Evolutionary conservation across 2,329 filamentous ascomycete species (phyloP), one percentile per base, ranked within the genome.

Genomic region (Leptosphaerulina australis): DNA sequence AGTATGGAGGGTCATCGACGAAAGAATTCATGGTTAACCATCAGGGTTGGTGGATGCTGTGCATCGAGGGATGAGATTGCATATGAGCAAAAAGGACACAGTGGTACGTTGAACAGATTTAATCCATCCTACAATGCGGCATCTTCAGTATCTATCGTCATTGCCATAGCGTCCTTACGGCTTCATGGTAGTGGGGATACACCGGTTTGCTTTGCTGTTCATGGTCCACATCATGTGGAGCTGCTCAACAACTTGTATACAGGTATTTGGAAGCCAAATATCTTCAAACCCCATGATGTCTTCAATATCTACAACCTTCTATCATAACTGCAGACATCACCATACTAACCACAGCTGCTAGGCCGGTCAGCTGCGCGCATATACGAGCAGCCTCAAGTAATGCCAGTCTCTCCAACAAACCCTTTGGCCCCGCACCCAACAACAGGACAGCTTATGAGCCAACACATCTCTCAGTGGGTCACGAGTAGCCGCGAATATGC

Each of bases 391-490:
- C 69, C 68, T 38, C 62, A 61, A 38, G 66, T 67, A 21, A 63
- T 68, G 44, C 62, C 69, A 44, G 53, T 61, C 14, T 53, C 54
- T 14, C 49, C 60, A 37, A 49, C 44, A 25, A 49, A 53, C 6
- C 50, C 50, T 14, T 12, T 49, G 17, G 45, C 50, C 7, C 48
- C 63, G 12, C 68, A 69, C 5, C 69, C 70, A 37, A 57, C 60
- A 8, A 72, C 70, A n/a, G 68, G 69, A 44, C 68, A 72, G 17
- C 65, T 68, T 5, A 60, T 71, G 60, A 60, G 62, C 55, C 62
- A 57, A 6, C 69, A 72, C 40, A 59, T 72, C 30, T 71, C 70
- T 17, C 68, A 72, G 60, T 73, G 70, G 71, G 66, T 70, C 8
- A 47, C 63, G 22, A 68, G 35, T 29, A 62, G 69, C 39, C 66